Conservation (phyloP, 768 basidiomycete genomes). For the Strobilomyces echinocephalus region DNA sequence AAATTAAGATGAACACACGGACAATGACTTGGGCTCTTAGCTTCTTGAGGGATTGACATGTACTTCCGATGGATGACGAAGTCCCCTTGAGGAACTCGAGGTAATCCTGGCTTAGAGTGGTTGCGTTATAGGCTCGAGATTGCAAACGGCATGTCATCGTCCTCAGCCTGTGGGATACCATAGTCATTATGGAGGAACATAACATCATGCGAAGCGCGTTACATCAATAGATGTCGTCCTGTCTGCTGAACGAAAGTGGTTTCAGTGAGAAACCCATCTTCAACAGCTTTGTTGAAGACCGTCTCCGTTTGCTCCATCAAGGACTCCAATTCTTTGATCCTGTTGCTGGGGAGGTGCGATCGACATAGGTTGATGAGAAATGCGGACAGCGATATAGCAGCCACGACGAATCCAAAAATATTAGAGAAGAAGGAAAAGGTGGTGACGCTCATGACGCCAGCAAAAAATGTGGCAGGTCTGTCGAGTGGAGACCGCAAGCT, state of each 20-base stretch:
- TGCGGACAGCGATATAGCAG: background rate
- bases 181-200: no score
- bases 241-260: no score
- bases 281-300: background rate
- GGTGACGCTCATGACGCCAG: background rate
- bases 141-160: no score
- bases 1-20: background rate
- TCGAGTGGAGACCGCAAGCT: no score
- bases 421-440: slow-evolving; percentile 1
- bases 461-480: no score
- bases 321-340: slow-evolving; percentile 1
- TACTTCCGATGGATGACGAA: background rate
- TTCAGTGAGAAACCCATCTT: background rate
- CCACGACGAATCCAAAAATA: background rate
- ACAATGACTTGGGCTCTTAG: slow-evolving; percentile 5
- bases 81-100: background rate
- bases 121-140: no score
- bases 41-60: background rate
- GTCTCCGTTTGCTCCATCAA: slow-evolving; percentile 1
- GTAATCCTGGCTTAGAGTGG: no score
- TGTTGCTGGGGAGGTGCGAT: slow-evolving; percentile 6
- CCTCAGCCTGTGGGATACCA: no score
- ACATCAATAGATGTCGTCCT: no score
- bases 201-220: no score
- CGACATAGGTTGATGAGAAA: background rate